A percentile compares a stretch with the other conserved stretches of the same genome.
phyloP scores from a whole-genome alignment of 2,329 filamentous ascomycete species.

The Pseudogymnoascus sp. region DNA sequence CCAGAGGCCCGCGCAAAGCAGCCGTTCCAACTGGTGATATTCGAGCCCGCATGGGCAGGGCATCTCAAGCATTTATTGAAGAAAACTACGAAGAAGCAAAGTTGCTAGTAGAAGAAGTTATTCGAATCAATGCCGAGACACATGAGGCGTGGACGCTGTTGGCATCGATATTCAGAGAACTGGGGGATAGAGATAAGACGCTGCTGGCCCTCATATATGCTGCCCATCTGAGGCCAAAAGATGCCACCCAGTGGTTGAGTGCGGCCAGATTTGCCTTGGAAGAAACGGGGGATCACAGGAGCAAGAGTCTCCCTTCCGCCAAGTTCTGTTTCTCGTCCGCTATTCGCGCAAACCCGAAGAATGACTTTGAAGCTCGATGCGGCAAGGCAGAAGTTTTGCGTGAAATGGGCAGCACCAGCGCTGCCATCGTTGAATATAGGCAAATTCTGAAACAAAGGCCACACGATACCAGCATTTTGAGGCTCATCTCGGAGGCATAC shows the following conservation, averaged over 20 bases:
- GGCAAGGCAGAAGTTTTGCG: slow-evolving; percentile 53
- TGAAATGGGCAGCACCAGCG: slow-evolving; percentile 45
- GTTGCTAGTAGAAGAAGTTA: slow-evolving; percentile 53
- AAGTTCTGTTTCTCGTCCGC: slow-evolving; percentile 54
- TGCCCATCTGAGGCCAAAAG: slow-evolving; percentile 55
- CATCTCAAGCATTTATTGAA: slow-evolving; percentile 60
- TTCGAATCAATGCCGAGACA: slow-evolving; percentile 61
- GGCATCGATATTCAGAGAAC: slow-evolving; percentile 53
- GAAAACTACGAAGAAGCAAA: slow-evolving; percentile 54
- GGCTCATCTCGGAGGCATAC: slow-evolving; percentile 29
- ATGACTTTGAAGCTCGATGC: slow-evolving; percentile 50
- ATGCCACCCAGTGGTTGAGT: slow-evolving; percentile 52
- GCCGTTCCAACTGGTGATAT: slow-evolving; percentile 66
- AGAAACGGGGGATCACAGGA: slow-evolving; percentile 39
- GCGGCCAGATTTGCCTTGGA: slow-evolving; percentile 48
- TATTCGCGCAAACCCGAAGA: slow-evolving; percentile 46
- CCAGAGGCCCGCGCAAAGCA: slow-evolving; percentile 43
- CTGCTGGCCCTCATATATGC: slow-evolving; percentile 55
- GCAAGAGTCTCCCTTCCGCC: slow-evolving; percentile 45
- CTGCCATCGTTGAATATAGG: slow-evolving; percentile 51
- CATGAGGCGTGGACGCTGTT: slow-evolving; percentile 58
- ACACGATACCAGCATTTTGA: slow-evolving; percentile 37
- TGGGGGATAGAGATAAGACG: slow-evolving; percentile 49
- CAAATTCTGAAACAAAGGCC: slow-evolving; percentile 42
- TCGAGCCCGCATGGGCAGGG: slow-evolving; percentile 57